A percentile compares a stretch with the other conserved stretches of the same genome.
Conservation (phyloP, 306 rosid species). For the Vigna angularis region DNA sequence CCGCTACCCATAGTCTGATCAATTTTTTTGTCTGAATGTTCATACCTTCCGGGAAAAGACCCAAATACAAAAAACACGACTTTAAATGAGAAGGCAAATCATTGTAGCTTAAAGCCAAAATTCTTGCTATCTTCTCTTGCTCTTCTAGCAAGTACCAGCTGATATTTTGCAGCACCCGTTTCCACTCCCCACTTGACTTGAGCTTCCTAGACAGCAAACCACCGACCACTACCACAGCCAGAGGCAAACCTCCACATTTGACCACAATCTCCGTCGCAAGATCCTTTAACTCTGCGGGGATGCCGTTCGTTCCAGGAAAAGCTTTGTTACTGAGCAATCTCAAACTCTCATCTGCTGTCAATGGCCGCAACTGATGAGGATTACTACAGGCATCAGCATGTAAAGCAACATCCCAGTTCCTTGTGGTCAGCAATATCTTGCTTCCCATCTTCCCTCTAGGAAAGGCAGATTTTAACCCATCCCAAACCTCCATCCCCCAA, state of each 20-base stretch:
- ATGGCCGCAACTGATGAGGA: slow-evolving; percentile 45
- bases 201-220: slow-evolving; percentile 55
- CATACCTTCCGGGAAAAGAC: slow-evolving; percentile 50
- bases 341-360: slow-evolving; percentile 50
- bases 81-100: slow-evolving; percentile 54
- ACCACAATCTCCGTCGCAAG: slow-evolving; percentile 50
- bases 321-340: slow-evolving; percentile 51
- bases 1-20: slow-evolving; percentile 55
- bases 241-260: slow-evolving; percentile 57
- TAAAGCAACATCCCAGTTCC: slow-evolving; percentile 51
- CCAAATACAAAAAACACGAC: slow-evolving; percentile 56
- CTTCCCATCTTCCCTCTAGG: slow-evolving; percentile 49
- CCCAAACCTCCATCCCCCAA: slow-evolving; percentile 57
- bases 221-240: slow-evolving; percentile 58
- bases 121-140: slow-evolving; percentile 46
- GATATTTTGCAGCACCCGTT: slow-evolving; percentile 45
- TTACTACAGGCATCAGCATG: slow-evolving; percentile 47
- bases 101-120: slow-evolving; percentile 55
- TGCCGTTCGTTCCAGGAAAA: slow-evolving; percentile 37
- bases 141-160: slow-evolving; percentile 50
- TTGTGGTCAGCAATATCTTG: slow-evolving; percentile 52
- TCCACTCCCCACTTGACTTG: slow-evolving; percentile 52
- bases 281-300: slow-evolving; percentile 45
- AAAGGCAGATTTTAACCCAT: slow-evolving; percentile 45
- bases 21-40: slow-evolving; percentile 50